Conservation (phyloP, 2,329 filamentous ascomycete genomes). For the Chalara sp. region DNA sequence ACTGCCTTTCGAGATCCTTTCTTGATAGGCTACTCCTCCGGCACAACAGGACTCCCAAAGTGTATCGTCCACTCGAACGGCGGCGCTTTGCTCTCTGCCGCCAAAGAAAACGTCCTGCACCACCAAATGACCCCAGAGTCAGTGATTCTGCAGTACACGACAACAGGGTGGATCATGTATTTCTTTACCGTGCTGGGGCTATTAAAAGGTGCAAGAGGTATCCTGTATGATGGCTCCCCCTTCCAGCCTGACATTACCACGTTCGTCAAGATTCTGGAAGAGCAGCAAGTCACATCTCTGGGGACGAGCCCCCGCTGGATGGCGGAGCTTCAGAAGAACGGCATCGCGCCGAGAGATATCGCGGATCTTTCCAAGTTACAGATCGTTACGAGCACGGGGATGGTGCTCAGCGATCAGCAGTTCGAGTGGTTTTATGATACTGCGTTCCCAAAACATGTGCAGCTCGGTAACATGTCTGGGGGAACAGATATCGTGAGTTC, state of each 20-base stretch:
- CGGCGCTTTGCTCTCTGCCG: conserved; percentile 49
- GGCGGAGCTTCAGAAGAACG: conserved; percentile 60
- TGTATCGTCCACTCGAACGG: conserved; percentile 77
- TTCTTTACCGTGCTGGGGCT: conserved; percentile 53
- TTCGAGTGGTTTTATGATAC: conserved; percentile 72
- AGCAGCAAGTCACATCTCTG: conserved; percentile 63
- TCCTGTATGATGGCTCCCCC: conserved; percentile 81
- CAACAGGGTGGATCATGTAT: conserved; percentile 88
- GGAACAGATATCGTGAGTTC: conserved; percentile 65
- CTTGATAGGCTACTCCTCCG: conserved; percentile 70
- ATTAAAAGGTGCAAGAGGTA: conserved; percentile 49
- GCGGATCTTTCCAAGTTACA: conserved; percentile 52
- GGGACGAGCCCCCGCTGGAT: conserved; percentile 74
- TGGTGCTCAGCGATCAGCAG: conserved; percentile 70
- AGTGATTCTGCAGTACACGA: conserved; percentile 50
- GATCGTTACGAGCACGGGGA: conserved; percentile 66
- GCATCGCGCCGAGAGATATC: conserved; percentile 53
- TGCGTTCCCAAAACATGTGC: conserved; percentile 59
- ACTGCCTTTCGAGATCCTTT: conserved; percentile 56
- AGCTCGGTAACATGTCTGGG: conserved; percentile 68
- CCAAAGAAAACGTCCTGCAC: conserved; percentile 56
- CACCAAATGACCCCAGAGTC: conserved; percentile 35
- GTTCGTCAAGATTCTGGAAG: conserved; percentile 55
- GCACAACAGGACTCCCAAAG: conserved; percentile 78
- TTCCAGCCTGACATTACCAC: conserved; percentile 62